Evolutionary conservation across 129 eudicot species (phyloP), one percentile per base, ranked within the genome.

Genomic region (Smallanthus sonchifolius): DNA sequence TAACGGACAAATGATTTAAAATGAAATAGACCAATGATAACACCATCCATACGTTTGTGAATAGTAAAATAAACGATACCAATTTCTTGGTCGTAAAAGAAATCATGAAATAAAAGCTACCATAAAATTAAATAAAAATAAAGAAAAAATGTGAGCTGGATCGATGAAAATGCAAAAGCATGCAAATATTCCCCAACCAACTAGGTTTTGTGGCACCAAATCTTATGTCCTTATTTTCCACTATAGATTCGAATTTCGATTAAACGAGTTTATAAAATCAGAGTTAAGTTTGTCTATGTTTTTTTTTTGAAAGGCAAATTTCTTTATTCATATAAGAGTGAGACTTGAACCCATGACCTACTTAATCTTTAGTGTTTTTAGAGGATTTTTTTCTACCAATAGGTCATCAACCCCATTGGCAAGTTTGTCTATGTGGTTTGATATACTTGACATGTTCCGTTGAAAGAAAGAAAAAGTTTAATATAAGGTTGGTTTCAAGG

Each of bases 151-250:
- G 28, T 69, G 81, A 77, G 76, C 64, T 77, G 70, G 76, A 69
- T 45, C 19, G 10, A 51, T 49, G 67, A 28, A 65, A 57, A 13
- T 77, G 51, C 40, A 57, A 45, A 77, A 32, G 75, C 63, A 68
- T 69, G 70, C 48, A 69, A 77, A 60, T 63, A 68, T 68, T 69
- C 81, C 81, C 80, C 76, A 77, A 77, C 81, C 63, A 60, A 69
- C 40, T 60, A 47, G 75, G 81, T 59, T 77, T 54, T 62, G 70
- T 77, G 81, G 76, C 24, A 60, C 70, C 76, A 59, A 59, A 45
- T 65, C 35, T 51, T 40, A 36, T 76, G 49, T 77, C 20, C 35
- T 69, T 77, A 48, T 74, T 69, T 63, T 19, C 45, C 38, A 43
- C 48, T 5, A 43, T 35, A 34, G 24, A 35, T 74, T 47, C 62